phyloP scores from a whole-genome alignment of 2,329 filamentous ascomycete species.

The Ceratocystis cubensis region DNA sequence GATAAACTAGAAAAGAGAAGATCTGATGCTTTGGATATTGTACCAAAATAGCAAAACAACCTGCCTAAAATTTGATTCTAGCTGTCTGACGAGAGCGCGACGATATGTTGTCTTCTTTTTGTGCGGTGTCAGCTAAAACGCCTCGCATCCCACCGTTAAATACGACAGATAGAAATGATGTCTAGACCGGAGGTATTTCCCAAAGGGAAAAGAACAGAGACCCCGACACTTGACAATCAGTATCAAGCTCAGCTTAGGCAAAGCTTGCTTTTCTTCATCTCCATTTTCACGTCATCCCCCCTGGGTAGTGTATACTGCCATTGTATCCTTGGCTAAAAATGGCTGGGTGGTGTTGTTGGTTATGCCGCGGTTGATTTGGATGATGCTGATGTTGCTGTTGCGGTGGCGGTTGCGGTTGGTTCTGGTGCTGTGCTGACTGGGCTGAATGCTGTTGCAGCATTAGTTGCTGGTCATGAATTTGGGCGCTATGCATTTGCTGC shows the following conservation, averaged over 20 bases:
- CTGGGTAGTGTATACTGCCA: conserved; percentile 2
- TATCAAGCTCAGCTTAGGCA: background rate
- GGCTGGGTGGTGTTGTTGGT: conserved; percentile 1
- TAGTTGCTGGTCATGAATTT: background rate
- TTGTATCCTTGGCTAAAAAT: conserved; percentile 7
- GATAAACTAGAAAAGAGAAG: too few relatives aligned
- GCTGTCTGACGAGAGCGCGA: too few relatives aligned
- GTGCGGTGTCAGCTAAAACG: too few relatives aligned
- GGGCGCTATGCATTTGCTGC: conserved; percentile 1
- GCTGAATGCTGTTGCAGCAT: background rate
- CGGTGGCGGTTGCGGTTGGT: background rate
- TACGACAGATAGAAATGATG: too few relatives aligned
- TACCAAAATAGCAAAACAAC: too few relatives aligned
- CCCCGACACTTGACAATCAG: background rate
- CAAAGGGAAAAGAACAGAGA: background rate
- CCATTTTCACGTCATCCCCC: background rate
- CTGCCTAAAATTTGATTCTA: too few relatives aligned
- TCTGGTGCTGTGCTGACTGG: conserved; percentile 2
- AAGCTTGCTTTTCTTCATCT: background rate
- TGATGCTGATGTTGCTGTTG: conserved; percentile 1
- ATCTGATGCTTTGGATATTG: too few relatives aligned
- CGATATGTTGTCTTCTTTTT: too few relatives aligned
- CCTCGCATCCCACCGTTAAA: too few relatives aligned
- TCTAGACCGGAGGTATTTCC: too few relatives aligned
- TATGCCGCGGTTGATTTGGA: background rate